Conservation (phyloP, 108 stramenopile species). For the Skeletonema tropicum region DNA sequence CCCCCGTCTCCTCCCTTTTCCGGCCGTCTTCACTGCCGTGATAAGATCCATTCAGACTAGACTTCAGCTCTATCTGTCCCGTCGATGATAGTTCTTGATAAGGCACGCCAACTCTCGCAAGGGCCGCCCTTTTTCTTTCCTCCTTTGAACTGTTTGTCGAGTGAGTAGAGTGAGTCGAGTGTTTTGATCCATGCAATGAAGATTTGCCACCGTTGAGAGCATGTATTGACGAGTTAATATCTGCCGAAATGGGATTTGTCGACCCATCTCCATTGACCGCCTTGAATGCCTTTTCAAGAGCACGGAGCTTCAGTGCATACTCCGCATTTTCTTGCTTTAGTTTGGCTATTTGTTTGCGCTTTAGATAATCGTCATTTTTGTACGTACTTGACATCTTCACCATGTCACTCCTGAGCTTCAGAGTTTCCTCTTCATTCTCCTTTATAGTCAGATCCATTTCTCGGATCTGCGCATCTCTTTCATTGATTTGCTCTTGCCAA, state of each 20-base stretch:
- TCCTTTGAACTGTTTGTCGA: background rate
- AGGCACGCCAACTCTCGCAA: background rate
- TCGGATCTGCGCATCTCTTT: slow-evolving; percentile 29
- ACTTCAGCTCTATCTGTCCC: background rate
- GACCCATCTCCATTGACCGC: slow-evolving; percentile 22
- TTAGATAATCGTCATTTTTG: slow-evolving; percentile 61
- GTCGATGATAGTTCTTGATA: background rate
- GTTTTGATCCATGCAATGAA: background rate
- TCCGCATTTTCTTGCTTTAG: slow-evolving; percentile 57
- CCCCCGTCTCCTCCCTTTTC: slow-evolving; percentile 5
- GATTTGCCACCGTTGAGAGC: background rate
- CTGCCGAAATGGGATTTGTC: background rate
- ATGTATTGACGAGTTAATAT: background rate
- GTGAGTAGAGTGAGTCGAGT: background rate
- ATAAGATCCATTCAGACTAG: background rate
- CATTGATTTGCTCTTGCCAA: slow-evolving; percentile 26
- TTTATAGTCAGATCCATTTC: slow-evolving; percentile 40
- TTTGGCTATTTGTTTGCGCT: slow-evolving; percentile 53
- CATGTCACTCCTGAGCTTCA: slow-evolving; percentile 55
- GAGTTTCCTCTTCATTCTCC: slow-evolving; percentile 49
- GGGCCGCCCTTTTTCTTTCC: background rate
- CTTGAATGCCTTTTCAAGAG: slow-evolving; percentile 58
- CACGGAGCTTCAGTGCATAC: slow-evolving; percentile 52
- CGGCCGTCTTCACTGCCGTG: slow-evolving; percentile 11
- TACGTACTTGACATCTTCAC: slow-evolving; percentile 53